Conservation (phyloP, 2,329 filamentous ascomycete species). For the Trichoderma koningii region DNA sequence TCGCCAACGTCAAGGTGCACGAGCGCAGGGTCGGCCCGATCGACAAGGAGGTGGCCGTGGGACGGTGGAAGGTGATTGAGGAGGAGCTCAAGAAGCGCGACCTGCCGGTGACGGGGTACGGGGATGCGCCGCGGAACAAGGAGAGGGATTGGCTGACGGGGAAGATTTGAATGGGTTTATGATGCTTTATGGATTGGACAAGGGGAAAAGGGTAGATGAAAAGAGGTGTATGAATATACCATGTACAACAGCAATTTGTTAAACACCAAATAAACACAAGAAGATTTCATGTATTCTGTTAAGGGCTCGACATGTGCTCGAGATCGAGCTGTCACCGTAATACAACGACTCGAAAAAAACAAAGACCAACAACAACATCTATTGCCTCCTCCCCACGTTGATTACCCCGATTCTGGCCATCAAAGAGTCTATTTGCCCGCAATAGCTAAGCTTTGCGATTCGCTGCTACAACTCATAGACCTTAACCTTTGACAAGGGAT, state of each 20-base stretch:
- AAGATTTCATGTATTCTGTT: neutral
- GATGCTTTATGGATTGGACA: neutral
- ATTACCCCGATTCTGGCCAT: too few species aligned
- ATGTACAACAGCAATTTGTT: constrained; percentile 23
- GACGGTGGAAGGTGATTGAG: constrained; percentile 79
- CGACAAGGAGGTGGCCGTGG: constrained; percentile 70
- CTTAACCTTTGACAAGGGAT: too few species aligned
- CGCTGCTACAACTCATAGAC: too few species aligned
- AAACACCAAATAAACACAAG: neutral
- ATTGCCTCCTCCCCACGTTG: too few species aligned
- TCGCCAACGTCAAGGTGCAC: constrained; percentile 72
- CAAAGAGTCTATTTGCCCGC: too few species aligned
- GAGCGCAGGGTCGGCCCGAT: constrained; percentile 66
- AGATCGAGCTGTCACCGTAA: too few species aligned
- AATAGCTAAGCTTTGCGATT: too few species aligned
- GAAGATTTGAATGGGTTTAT: constrained; percentile 31
- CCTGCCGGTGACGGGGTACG: constrained; percentile 58
- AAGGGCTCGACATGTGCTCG: too few species aligned
- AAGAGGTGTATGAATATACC: constrained; percentile 19
- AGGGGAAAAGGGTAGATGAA: neutral
- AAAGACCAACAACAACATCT: too few species aligned
- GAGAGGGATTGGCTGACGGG: constrained; percentile 49
- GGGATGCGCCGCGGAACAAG: constrained; percentile 43
- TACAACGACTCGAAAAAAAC: too few species aligned
- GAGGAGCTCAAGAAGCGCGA: constrained; percentile 65